Conservation (phyloP, 345 rosid genomes). For the Eucalyptus marginata region DNA sequence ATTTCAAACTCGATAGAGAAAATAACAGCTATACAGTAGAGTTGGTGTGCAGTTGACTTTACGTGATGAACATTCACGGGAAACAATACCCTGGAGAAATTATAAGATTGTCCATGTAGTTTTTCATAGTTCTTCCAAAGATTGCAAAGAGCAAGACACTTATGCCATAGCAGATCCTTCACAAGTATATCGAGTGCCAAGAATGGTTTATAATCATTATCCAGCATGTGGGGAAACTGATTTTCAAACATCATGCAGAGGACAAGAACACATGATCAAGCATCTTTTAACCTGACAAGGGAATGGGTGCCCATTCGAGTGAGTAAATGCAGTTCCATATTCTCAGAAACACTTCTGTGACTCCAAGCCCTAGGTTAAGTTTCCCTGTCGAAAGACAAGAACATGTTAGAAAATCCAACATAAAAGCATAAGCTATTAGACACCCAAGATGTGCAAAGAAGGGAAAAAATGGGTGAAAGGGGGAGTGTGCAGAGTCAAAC, state of each 20-base stretch:
- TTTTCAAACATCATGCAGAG: slow-evolving; percentile 84
- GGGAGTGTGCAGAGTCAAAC: not conserved
- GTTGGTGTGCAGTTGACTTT: slow-evolving; percentile 84
- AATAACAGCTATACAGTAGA: not conserved
- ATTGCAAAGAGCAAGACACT: not conserved
- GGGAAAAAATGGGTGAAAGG: not conserved
- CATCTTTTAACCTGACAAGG: not conserved
- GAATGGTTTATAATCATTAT: slow-evolving; percentile 78
- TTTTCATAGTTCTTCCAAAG: not conserved
- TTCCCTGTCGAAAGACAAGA: not conserved
- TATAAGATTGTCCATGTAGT: not conserved
- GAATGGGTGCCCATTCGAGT: not conserved
- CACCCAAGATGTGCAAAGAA: not conserved
- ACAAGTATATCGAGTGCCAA: slow-evolving; percentile 94
- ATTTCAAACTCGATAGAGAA: not conserved
- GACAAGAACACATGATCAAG: not conserved
- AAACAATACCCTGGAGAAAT: slow-evolving; percentile 66
- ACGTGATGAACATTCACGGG: slow-evolving; percentile 48
- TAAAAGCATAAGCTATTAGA: not conserved
- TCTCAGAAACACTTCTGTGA: not conserved
- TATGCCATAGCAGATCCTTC: slow-evolving; percentile 77
- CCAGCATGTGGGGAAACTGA: slow-evolving; percentile 94
- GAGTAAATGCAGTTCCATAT: not conserved
- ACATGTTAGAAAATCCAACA: not conserved
- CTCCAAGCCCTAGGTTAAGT: not conserved